A percentile compares a stretch with the other conserved stretches of the same genome.
These are phyloP conservation scores for Aspergillus ochraceus DNA, from an alignment of 2,329 filamentous ascomycete species.

Conservation along the genomic window DNA sequence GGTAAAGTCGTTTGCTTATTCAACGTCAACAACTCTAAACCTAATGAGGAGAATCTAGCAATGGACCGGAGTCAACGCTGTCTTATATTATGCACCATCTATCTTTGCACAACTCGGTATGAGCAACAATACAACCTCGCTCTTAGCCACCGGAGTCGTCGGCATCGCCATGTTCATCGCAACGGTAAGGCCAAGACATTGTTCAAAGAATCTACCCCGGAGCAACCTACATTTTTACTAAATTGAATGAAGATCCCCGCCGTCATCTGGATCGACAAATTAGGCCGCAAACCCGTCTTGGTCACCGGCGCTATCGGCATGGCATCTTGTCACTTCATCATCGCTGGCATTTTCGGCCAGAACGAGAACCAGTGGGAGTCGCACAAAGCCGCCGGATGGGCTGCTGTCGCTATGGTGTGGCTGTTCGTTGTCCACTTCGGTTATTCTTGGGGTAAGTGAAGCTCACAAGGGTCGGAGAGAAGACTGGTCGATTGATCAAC, in stretches of 20 bases:
- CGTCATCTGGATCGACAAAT: constrained; percentile 32
- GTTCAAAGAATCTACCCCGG: too few relatives aligned
- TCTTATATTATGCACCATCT: constrained; percentile 40
- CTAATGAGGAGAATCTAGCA: background rate
- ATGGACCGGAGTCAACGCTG: constrained; percentile 31
- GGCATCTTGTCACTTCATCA: constrained; percentile 67
- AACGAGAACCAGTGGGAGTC: constrained; percentile 58
- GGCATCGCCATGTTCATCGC: constrained; percentile 17
- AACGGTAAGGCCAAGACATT: background rate
- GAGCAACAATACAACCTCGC: constrained; percentile 23
- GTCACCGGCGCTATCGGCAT: constrained; percentile 62
- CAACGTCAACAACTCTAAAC: background rate
- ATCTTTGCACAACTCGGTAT: constrained; percentile 29
- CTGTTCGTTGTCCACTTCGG: constrained; percentile 71
- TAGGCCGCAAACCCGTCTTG: constrained; percentile 33
- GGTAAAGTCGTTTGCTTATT: background rate
- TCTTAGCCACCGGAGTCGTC: constrained; percentile 28
- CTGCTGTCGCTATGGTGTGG: constrained; percentile 58
- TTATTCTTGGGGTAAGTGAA: constrained; percentile 62
- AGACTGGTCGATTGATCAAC: background rate
- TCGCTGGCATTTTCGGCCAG: constrained; percentile 65
- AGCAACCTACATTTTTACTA: background rate
- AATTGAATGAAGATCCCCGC: constrained; percentile 24
- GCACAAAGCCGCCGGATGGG: constrained; percentile 66
- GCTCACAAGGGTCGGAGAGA: too few relatives aligned